Conservation (phyloP, 2,329 filamentous ascomycete species). For the Alternaria burnsii region DNA sequence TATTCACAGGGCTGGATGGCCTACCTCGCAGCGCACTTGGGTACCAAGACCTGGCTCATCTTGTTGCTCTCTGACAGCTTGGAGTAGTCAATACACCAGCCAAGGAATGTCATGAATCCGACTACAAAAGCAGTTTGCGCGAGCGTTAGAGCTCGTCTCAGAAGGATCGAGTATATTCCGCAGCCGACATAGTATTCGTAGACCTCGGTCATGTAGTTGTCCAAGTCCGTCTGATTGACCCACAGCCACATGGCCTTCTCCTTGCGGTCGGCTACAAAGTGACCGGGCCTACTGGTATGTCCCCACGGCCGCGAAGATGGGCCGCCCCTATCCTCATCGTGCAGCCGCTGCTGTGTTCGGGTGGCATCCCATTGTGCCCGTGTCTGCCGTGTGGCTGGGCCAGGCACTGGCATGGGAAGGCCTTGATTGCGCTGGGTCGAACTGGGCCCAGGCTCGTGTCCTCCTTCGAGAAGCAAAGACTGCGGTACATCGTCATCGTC, state of each 20-base stretch:
- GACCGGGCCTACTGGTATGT: constrained; percentile 31
- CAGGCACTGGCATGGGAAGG: constrained; percentile 54
- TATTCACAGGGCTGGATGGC: background rate
- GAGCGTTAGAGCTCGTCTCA: constrained; percentile 75
- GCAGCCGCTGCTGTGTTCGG: constrained; percentile 56
- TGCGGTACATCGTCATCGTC: constrained; percentile 65
- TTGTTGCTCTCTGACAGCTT: constrained; percentile 73
- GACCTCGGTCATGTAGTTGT: constrained; percentile 84
- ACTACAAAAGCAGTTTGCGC: constrained; percentile 86
- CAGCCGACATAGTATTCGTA: constrained; percentile 87
- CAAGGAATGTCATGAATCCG: constrained; percentile 81
- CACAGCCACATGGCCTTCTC: constrained; percentile 91
- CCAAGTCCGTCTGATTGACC: constrained; percentile 89
- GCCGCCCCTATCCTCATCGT: constrained; percentile 39
- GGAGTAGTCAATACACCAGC: constrained; percentile 84
- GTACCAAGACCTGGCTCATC: constrained; percentile 69
- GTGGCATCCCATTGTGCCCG: constrained; percentile 61
- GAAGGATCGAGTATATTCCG: constrained; percentile 84
- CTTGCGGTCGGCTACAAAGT: constrained; percentile 62
- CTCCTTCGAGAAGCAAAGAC: constrained; percentile 68
- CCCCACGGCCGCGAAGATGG: constrained; percentile 34
- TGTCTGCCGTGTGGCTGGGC: constrained; percentile 54
- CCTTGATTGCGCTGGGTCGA: constrained; percentile 34
- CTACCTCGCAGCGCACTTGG: constrained; percentile 71
- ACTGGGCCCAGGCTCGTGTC: constrained; percentile 44